Conservation (phyloP, 345 rosid genomes). For the Rhizophora apiculata region DNA sequence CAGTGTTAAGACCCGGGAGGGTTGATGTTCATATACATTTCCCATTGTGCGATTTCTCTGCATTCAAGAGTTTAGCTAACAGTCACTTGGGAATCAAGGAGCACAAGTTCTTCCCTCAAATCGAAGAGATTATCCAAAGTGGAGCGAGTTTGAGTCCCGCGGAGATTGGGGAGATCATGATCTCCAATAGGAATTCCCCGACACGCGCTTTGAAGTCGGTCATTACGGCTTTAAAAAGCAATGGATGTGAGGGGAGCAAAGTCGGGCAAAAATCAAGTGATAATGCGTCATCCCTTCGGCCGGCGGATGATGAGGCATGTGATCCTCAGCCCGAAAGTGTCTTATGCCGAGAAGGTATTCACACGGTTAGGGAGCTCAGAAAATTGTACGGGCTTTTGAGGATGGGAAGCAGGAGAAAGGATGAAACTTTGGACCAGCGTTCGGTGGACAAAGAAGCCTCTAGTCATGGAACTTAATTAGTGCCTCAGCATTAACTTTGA, state of each 20-base stretch:
- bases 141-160: constrained; percentile 25
- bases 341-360: constrained; percentile 20
- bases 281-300: background rate
- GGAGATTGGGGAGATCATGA: constrained; percentile 29
- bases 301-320: background rate
- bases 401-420: constrained; percentile 27
- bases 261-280: background rate
- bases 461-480: background rate
- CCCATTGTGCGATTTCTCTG: constrained; percentile 19
- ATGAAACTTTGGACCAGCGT: constrained; percentile 7
- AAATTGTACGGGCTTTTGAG: constrained; percentile 25
- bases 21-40: constrained; percentile 24
- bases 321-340: constrained; percentile 1
- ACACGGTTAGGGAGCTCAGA: constrained; percentile 21
- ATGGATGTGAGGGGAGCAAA: background rate
- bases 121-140: constrained; percentile 14
- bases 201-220: constrained; percentile 22
- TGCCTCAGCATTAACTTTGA: too few species aligned
- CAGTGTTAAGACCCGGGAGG: constrained; percentile 22
- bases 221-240: constrained; percentile 22
- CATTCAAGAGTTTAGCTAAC: constrained; percentile 20
- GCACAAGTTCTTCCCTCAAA: constrained; percentile 26
- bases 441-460: constrained; percentile 9
- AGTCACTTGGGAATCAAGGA: constrained; percentile 27
- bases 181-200: constrained; percentile 25